Base-by-base conservation (phyloP, 2,329 filamentous ascomycete genomes). In the Fusarium cicatricum region DNA sequence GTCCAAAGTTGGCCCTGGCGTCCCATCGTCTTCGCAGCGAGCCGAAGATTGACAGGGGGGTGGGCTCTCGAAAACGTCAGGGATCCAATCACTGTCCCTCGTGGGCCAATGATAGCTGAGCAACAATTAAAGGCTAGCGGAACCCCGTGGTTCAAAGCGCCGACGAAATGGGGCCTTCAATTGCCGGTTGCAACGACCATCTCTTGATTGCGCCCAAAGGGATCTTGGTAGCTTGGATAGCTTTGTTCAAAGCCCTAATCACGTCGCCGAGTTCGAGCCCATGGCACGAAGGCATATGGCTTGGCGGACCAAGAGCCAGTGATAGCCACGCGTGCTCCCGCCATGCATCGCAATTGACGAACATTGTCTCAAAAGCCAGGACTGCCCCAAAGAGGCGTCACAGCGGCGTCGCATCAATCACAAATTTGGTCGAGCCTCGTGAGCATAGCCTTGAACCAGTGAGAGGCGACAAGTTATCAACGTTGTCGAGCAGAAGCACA, bases 311-410 rank as follows among this genome's bases (percentile, higher is more conserved):
- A 55, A 40, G 40, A 44, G 21, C 65, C 65, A 67, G 51, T 62
- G 40, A 40, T 42, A 31, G 33, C 48, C 23, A 52, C 47, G 60
- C 63, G 64, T 68, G 65, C 49, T 26, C 43, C 23, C 23, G 48
- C 41, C 38, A 45, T 43, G 41, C 48, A 19, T 55, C 52, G n/a
- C 53, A 44, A 68, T 68, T 68, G 62, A 68, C 47, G 62, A 64
- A 36, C 17, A 37, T 28, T 42, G 39, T 34, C 46, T 34, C 46
- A 34, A 54, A 47, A 55, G 37, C 36, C 17, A 56, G 42, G 31
- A 17, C 33, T 32, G 36, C 10, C n/a, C 36, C 52, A 53, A 46
- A 33, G 15, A 26, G 38, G 32, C 33, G 55, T 41, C 34, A 40
- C 29, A 28, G 26, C 38, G 11, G 12, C 29, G 15, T 28, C 31